Conservation (phyloP, 305 asterid species). For the Lippia alba region DNA sequence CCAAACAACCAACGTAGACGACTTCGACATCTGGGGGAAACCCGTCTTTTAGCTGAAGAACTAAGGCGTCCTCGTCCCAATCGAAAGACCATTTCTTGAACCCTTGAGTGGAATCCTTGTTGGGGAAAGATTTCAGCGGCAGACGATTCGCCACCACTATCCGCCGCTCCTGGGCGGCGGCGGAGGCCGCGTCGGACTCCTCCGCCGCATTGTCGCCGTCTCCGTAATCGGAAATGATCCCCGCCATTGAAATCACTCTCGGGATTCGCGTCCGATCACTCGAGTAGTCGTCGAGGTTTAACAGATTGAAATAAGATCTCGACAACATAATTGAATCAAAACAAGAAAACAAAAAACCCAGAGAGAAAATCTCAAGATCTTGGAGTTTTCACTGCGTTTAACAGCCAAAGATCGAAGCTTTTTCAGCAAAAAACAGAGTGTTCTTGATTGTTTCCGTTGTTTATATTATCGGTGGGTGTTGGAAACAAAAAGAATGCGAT, state of each 20-base stretch:
- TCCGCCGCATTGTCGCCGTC: slow-evolving; percentile 42
- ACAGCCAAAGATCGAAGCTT: not conserved
- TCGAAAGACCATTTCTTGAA: slow-evolving; percentile 72
- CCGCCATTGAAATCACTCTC: slow-evolving; percentile 66
- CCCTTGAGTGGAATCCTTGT: slow-evolving; percentile 35
- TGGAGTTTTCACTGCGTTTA: not conserved
- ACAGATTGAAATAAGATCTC: slow-evolving; percentile 79
- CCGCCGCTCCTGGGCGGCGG: slow-evolving; percentile 44
- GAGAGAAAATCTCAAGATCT: slow-evolving; percentile 19
- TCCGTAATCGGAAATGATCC: slow-evolving; percentile 64
- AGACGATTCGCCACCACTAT: slow-evolving; percentile 77
- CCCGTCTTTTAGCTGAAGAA: slow-evolving; percentile 72
- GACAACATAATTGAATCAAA: slow-evolving; percentile 60
- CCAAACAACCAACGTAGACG: slow-evolving; percentile 64
- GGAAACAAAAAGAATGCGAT: slow-evolving; percentile 38
- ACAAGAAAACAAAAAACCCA: slow-evolving; percentile 5
- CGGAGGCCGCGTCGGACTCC: slow-evolving; percentile 41
- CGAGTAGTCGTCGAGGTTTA: slow-evolving; percentile 72
- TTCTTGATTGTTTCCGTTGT: not conserved
- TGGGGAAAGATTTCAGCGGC: slow-evolving; percentile 57
- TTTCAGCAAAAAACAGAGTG: not conserved
- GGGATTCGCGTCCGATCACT: slow-evolving; percentile 73
- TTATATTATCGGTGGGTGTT: slow-evolving; percentile 39
- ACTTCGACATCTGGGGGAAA: slow-evolving; percentile 64
- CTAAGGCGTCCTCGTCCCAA: slow-evolving; percentile 74